A percentile compares a stretch with the other conserved stretches of the same genome.
Conservation (phyloP, 257 asterid genomes). For the Capsicum rhomboideum region DNA sequence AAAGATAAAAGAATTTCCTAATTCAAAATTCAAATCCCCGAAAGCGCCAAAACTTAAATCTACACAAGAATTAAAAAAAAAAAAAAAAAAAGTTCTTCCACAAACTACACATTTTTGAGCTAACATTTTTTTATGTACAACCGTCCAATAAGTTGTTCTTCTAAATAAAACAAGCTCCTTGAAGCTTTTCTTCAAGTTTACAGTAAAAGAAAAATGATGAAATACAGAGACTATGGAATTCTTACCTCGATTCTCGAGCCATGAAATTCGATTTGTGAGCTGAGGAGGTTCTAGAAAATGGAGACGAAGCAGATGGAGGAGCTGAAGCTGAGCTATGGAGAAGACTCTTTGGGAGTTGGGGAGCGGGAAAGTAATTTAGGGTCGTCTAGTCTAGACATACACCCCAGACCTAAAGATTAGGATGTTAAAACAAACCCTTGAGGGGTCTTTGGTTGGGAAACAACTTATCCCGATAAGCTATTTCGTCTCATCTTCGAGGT, state of each 20-base stretch:
- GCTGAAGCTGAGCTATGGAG: background rate
- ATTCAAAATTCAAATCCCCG: too few species aligned
- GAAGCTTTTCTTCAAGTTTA: background rate
- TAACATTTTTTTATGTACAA: background rate
- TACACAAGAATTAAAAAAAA: too few species aligned
- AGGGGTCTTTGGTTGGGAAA: too few species aligned
- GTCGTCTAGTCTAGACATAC: background rate
- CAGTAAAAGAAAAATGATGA: background rate
- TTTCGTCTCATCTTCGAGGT: too few species aligned
- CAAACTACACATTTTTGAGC: background rate
- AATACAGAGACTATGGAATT: background rate
- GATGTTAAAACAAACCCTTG: background rate
- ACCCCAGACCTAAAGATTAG: background rate
- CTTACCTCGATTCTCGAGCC: background rate
- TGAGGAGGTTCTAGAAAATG: background rate
- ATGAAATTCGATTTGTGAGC: background rate
- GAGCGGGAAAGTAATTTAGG: background rate
- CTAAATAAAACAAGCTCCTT: too few species aligned
- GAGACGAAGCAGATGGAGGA: background rate
- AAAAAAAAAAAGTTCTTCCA: too few species aligned
- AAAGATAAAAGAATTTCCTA: too few species aligned
- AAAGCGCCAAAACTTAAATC: too few species aligned
- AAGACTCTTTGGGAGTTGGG: background rate
- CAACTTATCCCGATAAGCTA: too few species aligned
- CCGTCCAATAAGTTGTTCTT: background rate